A percentile compares a stretch with the other conserved stretches of the same genome.
These are phyloP conservation scores for Glycyrrhiza uralensis DNA, from an alignment of 306 rosid genomes.

Conservation along the genomic window DNA sequence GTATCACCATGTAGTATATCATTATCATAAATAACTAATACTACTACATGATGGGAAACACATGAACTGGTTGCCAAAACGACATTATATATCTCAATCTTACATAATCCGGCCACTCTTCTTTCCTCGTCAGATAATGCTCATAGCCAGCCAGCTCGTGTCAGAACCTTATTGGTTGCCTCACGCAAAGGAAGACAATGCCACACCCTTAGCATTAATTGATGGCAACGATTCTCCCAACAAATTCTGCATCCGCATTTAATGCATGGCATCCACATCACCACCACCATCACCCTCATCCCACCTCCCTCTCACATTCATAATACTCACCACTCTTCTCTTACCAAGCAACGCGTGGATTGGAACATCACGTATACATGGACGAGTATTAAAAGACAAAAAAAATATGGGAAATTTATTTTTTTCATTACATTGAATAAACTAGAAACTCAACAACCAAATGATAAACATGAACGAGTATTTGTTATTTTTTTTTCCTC, in stretches of 20 bases:
- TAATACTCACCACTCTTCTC: not conserved
- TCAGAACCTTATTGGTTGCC: constrained; percentile 23
- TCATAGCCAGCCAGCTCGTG: not conserved
- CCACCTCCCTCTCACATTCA: not conserved
- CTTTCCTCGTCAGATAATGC: constrained; percentile 21
- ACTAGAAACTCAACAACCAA: not conserved
- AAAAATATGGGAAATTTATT: no score
- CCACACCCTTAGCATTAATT: constrained; percentile 43
- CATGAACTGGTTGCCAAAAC: constrained; percentile 19
- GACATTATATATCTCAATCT: constrained; percentile 28
- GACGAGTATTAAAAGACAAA: no score
- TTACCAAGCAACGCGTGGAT: not conserved
- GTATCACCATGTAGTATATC: no score
- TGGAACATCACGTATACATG: no score
- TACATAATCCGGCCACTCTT: not conserved
- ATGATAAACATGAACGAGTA: no score
- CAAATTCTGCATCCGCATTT: constrained; percentile 52
- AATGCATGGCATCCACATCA: constrained; percentile 30
- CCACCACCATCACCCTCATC: not conserved
- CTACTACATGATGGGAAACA: no score
- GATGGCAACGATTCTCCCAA: constrained; percentile 48
- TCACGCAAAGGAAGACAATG: constrained; percentile 14
- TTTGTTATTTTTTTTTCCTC: not conserved
- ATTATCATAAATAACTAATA: no score
- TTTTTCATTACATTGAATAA: not conserved